phyloP scores from a whole-genome alignment of 2,329 filamentous ascomycete genomes.

The Falciphora oryzae region DNA sequence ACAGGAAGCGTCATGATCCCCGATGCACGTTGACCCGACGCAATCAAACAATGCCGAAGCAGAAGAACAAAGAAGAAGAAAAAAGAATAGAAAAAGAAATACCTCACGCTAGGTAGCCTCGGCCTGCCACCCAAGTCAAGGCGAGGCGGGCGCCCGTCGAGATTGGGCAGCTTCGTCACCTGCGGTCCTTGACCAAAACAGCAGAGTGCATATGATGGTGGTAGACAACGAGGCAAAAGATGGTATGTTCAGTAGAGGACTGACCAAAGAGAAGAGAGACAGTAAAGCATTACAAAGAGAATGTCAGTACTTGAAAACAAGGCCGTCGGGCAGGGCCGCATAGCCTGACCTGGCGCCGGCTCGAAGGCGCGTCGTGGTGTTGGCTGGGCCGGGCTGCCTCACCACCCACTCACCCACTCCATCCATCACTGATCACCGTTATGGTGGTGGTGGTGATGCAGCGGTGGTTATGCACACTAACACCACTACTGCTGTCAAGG shows the following conservation, averaged over 20 bases:
- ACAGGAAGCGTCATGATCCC: not conserved
- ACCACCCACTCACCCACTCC: not conserved
- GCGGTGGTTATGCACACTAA: not conserved
- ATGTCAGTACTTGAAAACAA: not conserved
- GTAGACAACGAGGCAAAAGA: not conserved
- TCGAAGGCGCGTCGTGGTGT: too few relatives aligned
- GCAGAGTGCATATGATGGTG: not conserved
- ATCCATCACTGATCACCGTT: not conserved
- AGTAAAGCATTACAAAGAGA: conserved; percentile 5
- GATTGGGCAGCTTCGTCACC: not conserved
- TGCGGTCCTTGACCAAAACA: too few relatives aligned
- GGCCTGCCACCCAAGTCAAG: not conserved
- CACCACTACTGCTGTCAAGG: not conserved
- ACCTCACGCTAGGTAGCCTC: conserved; percentile 3
- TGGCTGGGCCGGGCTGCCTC: not conserved
- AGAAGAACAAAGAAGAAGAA: not conserved
- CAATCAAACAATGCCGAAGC: not conserved
- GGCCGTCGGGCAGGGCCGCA: not conserved
- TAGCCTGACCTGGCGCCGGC: not conserved
- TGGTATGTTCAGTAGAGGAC: not conserved
- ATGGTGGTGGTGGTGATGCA: not conserved
- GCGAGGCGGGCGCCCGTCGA: not conserved
- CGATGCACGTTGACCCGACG: not conserved
- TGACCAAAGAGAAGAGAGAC: not conserved
- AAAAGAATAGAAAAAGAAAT: conserved; percentile 6